Percentiles rank a stretch among this genome's conserved stretches.
Evolutionary conservation across 192 early-diverging fungal species (phyloP).

Genomic region (Coemansia interrupta): DNA sequence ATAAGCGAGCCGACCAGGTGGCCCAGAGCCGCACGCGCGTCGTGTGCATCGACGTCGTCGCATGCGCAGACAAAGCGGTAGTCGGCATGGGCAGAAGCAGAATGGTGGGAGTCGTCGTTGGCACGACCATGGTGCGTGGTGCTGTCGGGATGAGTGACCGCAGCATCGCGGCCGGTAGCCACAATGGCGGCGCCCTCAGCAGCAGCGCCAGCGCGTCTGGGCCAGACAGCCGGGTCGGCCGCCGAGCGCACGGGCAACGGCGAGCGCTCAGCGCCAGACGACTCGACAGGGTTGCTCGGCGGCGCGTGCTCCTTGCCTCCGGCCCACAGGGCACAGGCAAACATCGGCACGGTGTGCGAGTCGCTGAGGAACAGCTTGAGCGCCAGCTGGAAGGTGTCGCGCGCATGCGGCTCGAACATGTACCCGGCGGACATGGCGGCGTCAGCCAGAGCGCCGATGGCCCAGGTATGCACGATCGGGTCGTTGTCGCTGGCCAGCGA

Average conservation of each 20-base stretch:
- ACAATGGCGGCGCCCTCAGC: slow-evolving; percentile 60
- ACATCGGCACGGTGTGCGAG: slow-evolving; percentile 64
- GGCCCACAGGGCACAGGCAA: slow-evolving; percentile 33
- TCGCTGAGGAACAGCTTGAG: slow-evolving; percentile 88
- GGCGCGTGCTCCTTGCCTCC: slow-evolving; percentile 35
- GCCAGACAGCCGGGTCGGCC: neutral
- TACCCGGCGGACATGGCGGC: slow-evolving; percentile 83
- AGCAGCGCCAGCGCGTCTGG: slow-evolving; percentile 10
- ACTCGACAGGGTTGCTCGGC: neutral
- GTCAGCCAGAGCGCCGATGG: slow-evolving; percentile 76
- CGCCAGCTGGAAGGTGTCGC: slow-evolving; percentile 79
- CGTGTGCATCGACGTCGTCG: slow-evolving; percentile 52
- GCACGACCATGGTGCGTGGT: slow-evolving; percentile 27
- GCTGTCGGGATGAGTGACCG: slow-evolving; percentile 55
- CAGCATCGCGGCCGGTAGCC: slow-evolving; percentile 59
- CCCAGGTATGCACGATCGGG: slow-evolving; percentile 92
- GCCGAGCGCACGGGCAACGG: slow-evolving; percentile 16
- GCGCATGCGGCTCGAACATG: slow-evolving; percentile 89
- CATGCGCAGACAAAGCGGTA: slow-evolving; percentile 52
- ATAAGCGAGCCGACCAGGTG: slow-evolving; percentile 85
- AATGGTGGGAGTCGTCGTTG: slow-evolving; percentile 13
- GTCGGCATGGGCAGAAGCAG: slow-evolving; percentile 3
- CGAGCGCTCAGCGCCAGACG: slow-evolving; percentile 10
- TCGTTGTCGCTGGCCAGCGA: slow-evolving; percentile 90
- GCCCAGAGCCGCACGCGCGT: slow-evolving; percentile 67